Conservation (phyloP, 805 yeast genomes). For the Candida gorgasii region DNA sequence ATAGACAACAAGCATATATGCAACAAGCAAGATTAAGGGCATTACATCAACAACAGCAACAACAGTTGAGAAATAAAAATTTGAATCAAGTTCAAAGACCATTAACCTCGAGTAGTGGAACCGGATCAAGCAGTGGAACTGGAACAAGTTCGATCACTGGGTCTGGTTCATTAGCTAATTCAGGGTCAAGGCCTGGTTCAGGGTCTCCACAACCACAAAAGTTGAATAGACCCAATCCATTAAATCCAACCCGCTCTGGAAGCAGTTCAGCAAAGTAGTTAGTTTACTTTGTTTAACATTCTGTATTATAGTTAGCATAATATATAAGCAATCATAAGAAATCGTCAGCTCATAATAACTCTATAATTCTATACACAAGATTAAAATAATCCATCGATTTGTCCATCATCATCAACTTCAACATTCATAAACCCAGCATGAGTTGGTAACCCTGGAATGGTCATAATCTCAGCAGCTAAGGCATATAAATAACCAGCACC, state of each 20-base stretch:
- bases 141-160: neutral
- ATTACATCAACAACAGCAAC: constrained; percentile 39
- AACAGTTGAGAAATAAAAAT: constrained; percentile 9
- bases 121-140: neutral
- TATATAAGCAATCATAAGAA: neutral
- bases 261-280: constrained; percentile 10
- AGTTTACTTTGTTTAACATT: neutral
- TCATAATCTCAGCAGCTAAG: constrained; percentile 81
- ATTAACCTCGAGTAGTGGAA: neutral
- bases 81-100: constrained; percentile 5
- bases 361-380: constrained; percentile 1
- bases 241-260: constrained; percentile 15
- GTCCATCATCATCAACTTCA: constrained; percentile 77
- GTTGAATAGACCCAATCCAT: constrained; percentile 4
- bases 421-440: constrained; percentile 87
- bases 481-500: constrained; percentile 89
- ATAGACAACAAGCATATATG: constrained; percentile 52
- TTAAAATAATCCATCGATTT: constrained; percentile 49
- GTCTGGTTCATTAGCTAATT: constrained; percentile 1
- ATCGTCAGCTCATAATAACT: neutral
- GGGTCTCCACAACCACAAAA: constrained; percentile 8
- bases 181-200: constrained; percentile 5
- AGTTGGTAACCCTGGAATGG: constrained; percentile 85
- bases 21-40: constrained; percentile 54
- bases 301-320: constrained; percentile 13